These are phyloP conservation scores for Plenodomus lindquistii DNA, from an alignment of 2,329 filamentous ascomycete species.

Conservation along the genomic window DNA sequence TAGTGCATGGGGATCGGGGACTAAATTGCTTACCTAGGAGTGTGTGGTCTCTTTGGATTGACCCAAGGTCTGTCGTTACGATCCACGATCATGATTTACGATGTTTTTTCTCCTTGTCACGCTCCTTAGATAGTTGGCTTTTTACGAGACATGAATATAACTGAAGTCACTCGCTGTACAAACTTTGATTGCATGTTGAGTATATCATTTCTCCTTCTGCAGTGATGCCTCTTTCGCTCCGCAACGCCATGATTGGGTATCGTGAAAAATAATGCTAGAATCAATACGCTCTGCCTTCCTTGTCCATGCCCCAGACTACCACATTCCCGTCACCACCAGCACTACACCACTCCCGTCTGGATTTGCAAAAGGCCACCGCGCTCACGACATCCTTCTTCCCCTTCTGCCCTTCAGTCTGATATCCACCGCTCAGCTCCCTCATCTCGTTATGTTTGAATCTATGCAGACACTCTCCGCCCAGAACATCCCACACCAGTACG, in stretches of 20 bases:
- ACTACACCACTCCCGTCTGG: slow-evolving; percentile 53
- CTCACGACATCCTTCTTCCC: slow-evolving; percentile 52
- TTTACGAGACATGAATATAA: no score
- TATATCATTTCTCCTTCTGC: no score
- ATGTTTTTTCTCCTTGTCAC: no score
- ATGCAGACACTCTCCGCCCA: slow-evolving; percentile 70
- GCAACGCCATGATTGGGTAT: no score
- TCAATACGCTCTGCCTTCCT: background rate
- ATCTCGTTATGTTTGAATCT: slow-evolving; percentile 56
- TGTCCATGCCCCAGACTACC: slow-evolving; percentile 38
- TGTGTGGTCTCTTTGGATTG: background rate
- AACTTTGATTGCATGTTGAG: no score
- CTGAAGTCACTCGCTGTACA: no score
- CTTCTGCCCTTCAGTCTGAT: slow-evolving; percentile 35
- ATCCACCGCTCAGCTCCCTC: slow-evolving; percentile 27
- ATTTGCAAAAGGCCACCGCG: slow-evolving; percentile 53
- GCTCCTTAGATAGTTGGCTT: no score
- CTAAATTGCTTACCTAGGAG: background rate
- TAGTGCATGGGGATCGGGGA: background rate
- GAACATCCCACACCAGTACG: slow-evolving; percentile 81
- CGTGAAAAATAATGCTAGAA: background rate
- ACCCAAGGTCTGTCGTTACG: background rate
- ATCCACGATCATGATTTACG: no score
- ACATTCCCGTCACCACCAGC: slow-evolving; percentile 54
- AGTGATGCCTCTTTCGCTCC: no score